Base-by-base conservation (phyloP, 345 rosid species). In the Acer negundo region DNA sequence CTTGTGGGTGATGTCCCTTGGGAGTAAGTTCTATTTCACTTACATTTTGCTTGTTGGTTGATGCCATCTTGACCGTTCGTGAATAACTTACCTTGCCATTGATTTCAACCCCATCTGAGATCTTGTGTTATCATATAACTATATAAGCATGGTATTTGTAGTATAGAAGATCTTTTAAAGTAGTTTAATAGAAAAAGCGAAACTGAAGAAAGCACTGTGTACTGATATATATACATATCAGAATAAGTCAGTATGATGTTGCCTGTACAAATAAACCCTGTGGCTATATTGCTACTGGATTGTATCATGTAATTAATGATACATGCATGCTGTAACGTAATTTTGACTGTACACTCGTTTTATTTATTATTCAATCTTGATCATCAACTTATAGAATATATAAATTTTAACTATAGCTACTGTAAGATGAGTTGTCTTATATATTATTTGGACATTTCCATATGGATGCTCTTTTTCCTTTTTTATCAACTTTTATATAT, bases 1-100 rank as follows among this genome's bases (percentile, higher is more conserved):
- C 91, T 91, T 69, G 94, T 91, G 17, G 92, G 94, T 26, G 94
- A 90, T 84, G 92, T 90, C 56, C 94, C 94, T 11, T 90, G 94
- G 94, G 89, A 77, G 94, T 91, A 87, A 87, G 93, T 83, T 73
- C 69, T 42, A 31, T 66, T 53, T 75, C 53, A 16, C 51, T 24
- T 22, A 13, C 74, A 26, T 75, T 61, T 58, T 19, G 23, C 10
- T 13, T 62, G 15, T 49, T 46, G 44, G 11, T 77, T 62, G 62
- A 28, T 62, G 12, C 47, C 19, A 69, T 59, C 67, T 23, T 11
- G 22, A 64, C 20, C 9, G 24, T 24, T 23, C 15, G 11, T 44
- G 58, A 62, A 40, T 44, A 10, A 24, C 38, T 40, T 49, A 35
- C 47, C 61, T 16, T 23, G 11, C n/a, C 20, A 31, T 56, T 74